phyloP scores from a whole-genome alignment of 176 grass and related monocot genomes.

The Ampelocalamus luodianensis region DNA sequence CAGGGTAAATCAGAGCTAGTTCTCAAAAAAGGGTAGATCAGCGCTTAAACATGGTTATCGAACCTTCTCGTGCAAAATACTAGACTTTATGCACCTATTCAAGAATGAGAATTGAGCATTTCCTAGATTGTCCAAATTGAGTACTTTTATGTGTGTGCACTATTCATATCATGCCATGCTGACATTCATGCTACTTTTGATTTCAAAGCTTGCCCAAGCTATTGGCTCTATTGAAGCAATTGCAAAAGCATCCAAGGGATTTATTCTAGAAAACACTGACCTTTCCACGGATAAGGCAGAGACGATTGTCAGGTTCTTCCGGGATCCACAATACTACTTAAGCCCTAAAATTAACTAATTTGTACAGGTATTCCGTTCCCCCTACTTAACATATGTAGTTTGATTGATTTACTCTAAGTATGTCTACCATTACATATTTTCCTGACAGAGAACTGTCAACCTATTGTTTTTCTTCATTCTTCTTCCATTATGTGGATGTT shows the following conservation, averaged over 20 bases:
- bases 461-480: conserved; percentile 3
- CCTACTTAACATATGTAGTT: not conserved
- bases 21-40: not conserved
- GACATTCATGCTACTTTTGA: conserved; percentile 32
- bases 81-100: not conserved
- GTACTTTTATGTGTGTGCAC: not conserved
- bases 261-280: conserved; percentile 86
- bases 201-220: conserved; percentile 71
- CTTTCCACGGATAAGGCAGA: conserved; percentile 85
- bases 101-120: not conserved
- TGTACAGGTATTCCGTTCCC: conserved; percentile 42
- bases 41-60: not conserved
- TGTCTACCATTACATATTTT: not conserved
- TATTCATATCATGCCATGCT: not conserved
- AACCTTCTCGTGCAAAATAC: not conserved
- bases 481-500: not conserved
- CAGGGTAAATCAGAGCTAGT: not conserved
- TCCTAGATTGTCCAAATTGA: not conserved
- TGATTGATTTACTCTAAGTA: not conserved
- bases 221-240: conserved; percentile 88
- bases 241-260: conserved; percentile 66
- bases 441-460: not conserved
- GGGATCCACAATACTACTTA: conserved; percentile 81
- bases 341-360: conserved; percentile 71
- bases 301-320: conserved; percentile 79